Conservation (phyloP, 352 stramenopile species). For the Globisporangium megalacanthum region DNA sequence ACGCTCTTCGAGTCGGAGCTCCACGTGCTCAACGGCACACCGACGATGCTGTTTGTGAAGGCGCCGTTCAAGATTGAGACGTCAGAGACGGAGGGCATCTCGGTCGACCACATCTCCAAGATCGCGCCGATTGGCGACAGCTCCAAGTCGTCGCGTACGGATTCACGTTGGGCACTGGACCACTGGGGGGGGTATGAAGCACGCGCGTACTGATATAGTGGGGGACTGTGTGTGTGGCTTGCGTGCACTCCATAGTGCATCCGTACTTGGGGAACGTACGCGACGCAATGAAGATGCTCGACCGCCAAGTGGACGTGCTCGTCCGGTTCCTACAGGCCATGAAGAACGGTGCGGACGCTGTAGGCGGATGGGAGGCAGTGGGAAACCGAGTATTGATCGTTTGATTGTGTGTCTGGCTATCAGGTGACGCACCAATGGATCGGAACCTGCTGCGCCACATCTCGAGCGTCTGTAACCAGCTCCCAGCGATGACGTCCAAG, state of each 20-base stretch:
- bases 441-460: conserved; percentile 80
- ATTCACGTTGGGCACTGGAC: no score
- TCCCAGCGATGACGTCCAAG: conserved; percentile 71
- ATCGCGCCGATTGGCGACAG: conserved; percentile 64
- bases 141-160: conserved; percentile 65
- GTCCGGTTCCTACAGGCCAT: conserved; percentile 68
- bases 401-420: not conserved
- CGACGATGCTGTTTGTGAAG: conserved; percentile 89
- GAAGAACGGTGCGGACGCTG: conserved; percentile 38
- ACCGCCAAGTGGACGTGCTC: conserved; percentile 74
- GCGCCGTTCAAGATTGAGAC: conserved; percentile 85
- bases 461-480: conserved; percentile 81
- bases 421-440: conserved; percentile 64
- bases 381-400: not conserved
- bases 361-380: not conserved
- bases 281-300: conserved; percentile 83
- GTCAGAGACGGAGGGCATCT: conserved; percentile 82
- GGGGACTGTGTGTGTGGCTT: conserved; percentile 10
- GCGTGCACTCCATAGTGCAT: conserved; percentile 60
- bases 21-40: conserved; percentile 75
- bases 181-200: no score
- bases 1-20: conserved; percentile 83
- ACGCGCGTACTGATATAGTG: no score
- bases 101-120: conserved; percentile 88
- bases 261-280: conserved; percentile 73